phyloP scores from a whole-genome alignment of 2,329 filamentous ascomycete species.

The Clathrospora elynae region DNA sequence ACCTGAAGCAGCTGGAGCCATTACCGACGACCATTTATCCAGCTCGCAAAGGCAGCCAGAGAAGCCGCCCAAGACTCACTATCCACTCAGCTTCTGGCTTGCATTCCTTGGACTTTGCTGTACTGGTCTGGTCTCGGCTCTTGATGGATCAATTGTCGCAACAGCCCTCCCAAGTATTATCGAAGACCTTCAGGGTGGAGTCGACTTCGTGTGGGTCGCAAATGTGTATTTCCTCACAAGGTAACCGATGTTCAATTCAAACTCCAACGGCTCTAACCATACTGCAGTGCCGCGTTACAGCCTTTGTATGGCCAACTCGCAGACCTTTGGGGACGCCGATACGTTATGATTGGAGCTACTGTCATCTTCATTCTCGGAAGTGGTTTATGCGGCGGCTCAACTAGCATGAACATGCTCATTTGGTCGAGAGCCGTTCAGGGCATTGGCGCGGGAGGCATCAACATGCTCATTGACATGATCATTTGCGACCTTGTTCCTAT shows the following conservation, averaged over 20 bases:
- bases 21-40: too few species aligned
- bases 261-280: too few species aligned
- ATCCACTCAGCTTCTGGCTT: too few species aligned
- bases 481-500: slow-evolving; percentile 43
- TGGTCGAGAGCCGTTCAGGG: slow-evolving; percentile 61
- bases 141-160: too few species aligned
- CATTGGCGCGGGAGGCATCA: slow-evolving; percentile 3
- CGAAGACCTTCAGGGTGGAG: not conserved
- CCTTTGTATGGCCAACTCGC: slow-evolving; percentile 16
- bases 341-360: not conserved
- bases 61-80: too few species aligned
- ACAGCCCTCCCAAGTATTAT: not conserved
- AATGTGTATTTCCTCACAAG: slow-evolving; percentile 1
- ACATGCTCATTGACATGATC: slow-evolving; percentile 1
- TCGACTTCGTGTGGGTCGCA: not conserved
- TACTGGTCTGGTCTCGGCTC: too few species aligned
- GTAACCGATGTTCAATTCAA: not conserved
- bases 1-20: too few species aligned
- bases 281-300: not conserved
- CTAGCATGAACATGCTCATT: slow-evolving; percentile 54
- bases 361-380: slow-evolving; percentile 57
- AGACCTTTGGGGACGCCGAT: slow-evolving; percentile 12
- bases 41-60: too few species aligned
- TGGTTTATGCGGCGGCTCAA: slow-evolving; percentile 57
- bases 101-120: too few species aligned